Evolutionary conservation across 495 filamentous ascomycete genomes (phyloP), one percentile per base, ranked within the genome.

Genomic region (Pseudevernia furfuracea): DNA sequence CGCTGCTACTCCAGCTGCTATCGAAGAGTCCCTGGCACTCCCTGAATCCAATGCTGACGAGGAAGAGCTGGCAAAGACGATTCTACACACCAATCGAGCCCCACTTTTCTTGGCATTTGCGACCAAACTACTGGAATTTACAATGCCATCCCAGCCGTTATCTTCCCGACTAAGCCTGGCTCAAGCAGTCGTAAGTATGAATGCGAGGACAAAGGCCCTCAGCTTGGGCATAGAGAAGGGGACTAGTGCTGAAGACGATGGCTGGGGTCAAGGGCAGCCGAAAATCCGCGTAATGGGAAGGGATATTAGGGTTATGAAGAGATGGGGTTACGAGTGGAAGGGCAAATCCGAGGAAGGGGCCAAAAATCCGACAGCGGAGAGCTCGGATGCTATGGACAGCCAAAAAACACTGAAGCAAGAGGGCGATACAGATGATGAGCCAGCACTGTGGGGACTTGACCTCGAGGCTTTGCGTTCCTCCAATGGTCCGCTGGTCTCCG

Each of bases 41-140:
- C 89, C 89, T 1, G 69, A 79, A 6, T 61, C 75, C 10, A 74
- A 71, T 38, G 74, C 70, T 32, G 78, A 83, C 34, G 88, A 91
- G 69, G 81, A 85, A 30, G 75, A 80, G 41, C 80, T 93, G 15
- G 74, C 75, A 8, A 70, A 75, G 14, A 82, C 80, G n/a, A 74
- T 81, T 17, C 67, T 95, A 1, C 74, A 84, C 53, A 93, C 89
- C 14, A 95, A 94, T 70, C 78, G 90, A 43, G 90, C 90, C 17
- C 90, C 90, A 9, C 76, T 95, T 34, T 87, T 93, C 14, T 76
- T 95, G 23, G 90, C 90, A 10, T 94, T 93, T 74, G 88, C 88
- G 2, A 82, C 91, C 21, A 81, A 81, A 64, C 72, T 92, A 59
- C 69, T 92, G 55, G 87, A 86, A 60, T 84, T 87, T 69, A 92